Evolutionary conservation across 495 filamentous ascomycete species (phyloP), one percentile per base, ranked within the genome.

Genomic region (Jackrogersella multiformis): DNA sequence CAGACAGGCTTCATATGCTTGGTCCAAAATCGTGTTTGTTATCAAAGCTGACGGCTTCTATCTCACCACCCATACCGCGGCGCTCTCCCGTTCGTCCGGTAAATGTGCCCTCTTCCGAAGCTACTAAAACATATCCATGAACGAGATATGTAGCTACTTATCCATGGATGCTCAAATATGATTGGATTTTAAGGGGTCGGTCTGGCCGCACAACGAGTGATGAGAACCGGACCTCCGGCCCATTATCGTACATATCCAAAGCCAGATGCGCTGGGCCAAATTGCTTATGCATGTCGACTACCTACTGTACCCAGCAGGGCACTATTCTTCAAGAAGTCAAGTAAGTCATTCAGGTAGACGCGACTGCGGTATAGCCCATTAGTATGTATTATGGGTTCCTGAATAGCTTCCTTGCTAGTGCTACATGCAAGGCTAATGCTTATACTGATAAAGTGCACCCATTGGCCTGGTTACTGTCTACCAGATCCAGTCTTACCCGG

Each of bases 151-250:
- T n/a, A n/a, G n/a, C n/a, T n/a, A n/a, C n/a, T n/a, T n/a, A n/a
- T n/a, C n/a, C n/a, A n/a, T n/a, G n/a, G n/a, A n/a, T n/a, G n/a
- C n/a, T n/a, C n/a, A n/a, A n/a, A n/a, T n/a, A 42, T 53, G 39
- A 62, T 64, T 64, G 66, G 59, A 54, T 26, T 26, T 56, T 16
- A 15, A 56, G n/a, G 34, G 46, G 18, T 64, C 35, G 60, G 60
- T 32, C 55, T 56, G 49, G 60, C 54, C 24, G 44, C 39, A 46
- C 52, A 35, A 30, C 24, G 5, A 52, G 16, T 34, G 41, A 36
- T 44, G 0, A 69, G 30, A 30, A 53, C 55, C 68, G 68, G 68
- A 71, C 68, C 39, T 71, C 68, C 68, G 68, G 55, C 44, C 54
- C 56, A 15, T 68, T 67, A 67, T 66, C 68, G 64, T 71, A 36